These are phyloP conservation scores for Cadophora sp. DNA, from an alignment of 2,329 filamentous ascomycete genomes.

Conservation along the genomic window DNA sequence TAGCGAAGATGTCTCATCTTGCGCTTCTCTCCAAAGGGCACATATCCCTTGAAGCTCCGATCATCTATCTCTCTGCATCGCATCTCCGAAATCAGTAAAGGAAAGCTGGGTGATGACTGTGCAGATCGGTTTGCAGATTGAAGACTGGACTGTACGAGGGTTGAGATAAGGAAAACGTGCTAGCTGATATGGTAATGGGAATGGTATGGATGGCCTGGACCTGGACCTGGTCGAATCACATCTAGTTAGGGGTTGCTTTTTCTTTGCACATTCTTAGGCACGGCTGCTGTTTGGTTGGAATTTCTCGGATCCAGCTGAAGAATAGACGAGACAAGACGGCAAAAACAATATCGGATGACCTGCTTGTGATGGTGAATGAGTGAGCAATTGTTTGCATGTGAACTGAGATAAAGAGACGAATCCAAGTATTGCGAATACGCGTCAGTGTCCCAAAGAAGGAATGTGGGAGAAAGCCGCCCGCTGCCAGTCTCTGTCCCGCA, in stretches of 20 bases:
- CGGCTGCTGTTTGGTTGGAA: background rate
- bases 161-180: slow-evolving; percentile 4
- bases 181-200: background rate
- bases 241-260: background rate
- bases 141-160: background rate
- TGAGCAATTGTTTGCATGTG: background rate
- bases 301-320: too few relatives aligned
- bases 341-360: background rate
- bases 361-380: background rate
- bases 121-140: background rate
- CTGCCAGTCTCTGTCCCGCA: too few relatives aligned
- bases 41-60: background rate
- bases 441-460: background rate
- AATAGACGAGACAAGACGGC: background rate
- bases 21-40: background rate
- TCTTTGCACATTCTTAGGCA: background rate
- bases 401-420: background rate
- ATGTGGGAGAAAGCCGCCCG: background rate
- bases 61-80: background rate
- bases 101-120: background rate
- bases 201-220: background rate
- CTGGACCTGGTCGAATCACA: background rate
- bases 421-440: background rate
- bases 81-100: background rate
- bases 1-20: background rate